Evolutionary conservation across 371 early-diverging fungal genomes (phyloP).

Genomic region (Circinella minor): DNA sequence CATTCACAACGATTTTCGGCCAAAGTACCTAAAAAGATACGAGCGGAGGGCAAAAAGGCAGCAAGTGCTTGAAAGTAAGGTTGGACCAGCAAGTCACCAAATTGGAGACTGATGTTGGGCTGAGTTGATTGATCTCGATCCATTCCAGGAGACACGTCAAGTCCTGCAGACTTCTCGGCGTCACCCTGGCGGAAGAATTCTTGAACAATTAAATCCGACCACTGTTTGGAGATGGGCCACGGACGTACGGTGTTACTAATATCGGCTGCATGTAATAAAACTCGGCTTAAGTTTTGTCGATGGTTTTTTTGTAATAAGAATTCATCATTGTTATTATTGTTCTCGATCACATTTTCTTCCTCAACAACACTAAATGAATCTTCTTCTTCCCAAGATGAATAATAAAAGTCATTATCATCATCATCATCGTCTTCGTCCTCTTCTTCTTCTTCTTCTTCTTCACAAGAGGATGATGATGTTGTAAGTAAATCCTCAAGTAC

Average conservation of each 20-base stretch:
- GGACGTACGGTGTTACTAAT: slow-evolving; percentile 89
- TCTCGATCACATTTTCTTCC: not conserved
- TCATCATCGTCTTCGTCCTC: slow-evolving; percentile 19
- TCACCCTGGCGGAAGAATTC: slow-evolving; percentile 92
- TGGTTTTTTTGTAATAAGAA: slow-evolving; percentile 31
- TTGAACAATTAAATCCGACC: slow-evolving; percentile 86
- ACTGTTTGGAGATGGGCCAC: slow-evolving; percentile 82
- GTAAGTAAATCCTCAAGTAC: slow-evolving; percentile 24
- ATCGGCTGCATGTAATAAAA: slow-evolving; percentile 86
- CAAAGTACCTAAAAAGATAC: slow-evolving; percentile 37
- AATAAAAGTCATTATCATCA: not conserved
- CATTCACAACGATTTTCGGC: slow-evolving; percentile 46
- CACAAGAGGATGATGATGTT: not conserved
- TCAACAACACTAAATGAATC: not conserved
- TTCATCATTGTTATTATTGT: slow-evolving; percentile 8
- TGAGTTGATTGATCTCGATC: slow-evolving; percentile 78
- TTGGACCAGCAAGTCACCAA: slow-evolving; percentile 76
- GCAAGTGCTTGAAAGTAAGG: slow-evolving; percentile 84
- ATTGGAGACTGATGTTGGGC: slow-evolving; percentile 76
- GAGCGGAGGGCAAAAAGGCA: slow-evolving; percentile 65
- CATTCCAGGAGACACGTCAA: slow-evolving; percentile 89
- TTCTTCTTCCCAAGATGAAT: not conserved
- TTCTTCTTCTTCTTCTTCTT: not conserved
- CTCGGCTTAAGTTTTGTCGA: slow-evolving; percentile 64
- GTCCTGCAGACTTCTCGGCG: slow-evolving; percentile 67